These are phyloP conservation scores for Xylaria cubensis DNA, from an alignment of 495 filamentous ascomycete genomes.

Conservation along the genomic window DNA sequence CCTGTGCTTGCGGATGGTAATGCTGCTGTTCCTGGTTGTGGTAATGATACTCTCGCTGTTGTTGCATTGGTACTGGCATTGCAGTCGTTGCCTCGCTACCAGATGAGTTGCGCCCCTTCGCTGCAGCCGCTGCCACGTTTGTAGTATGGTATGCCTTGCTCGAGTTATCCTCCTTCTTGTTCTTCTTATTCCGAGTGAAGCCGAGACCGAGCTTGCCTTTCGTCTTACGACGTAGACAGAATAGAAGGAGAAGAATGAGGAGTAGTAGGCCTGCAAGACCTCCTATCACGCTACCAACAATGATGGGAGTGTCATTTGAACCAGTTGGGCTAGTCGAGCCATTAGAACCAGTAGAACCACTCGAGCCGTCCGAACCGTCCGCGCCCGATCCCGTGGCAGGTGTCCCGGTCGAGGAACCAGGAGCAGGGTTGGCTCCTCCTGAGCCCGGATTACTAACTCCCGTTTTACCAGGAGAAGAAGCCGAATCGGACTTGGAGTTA, in stretches of 20 bases:
- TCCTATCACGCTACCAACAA: slow-evolving; percentile 42
- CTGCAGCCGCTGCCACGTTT: slow-evolving; percentile 1
- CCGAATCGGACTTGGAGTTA: slow-evolving; percentile 12
- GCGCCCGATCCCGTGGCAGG: not conserved
- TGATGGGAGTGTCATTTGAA: slow-evolving; percentile 34
- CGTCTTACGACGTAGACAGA: not conserved
- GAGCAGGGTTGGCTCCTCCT: not conserved
- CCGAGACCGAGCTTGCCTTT: slow-evolving; percentile 31
- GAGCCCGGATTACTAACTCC: slow-evolving; percentile 18
- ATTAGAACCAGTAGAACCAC: not conserved
- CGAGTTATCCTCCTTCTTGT: slow-evolving; percentile 20
- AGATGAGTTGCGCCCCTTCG: slow-evolving; percentile 16
- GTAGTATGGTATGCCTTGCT: slow-evolving; percentile 21
- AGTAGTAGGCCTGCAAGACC: slow-evolving; percentile 32
- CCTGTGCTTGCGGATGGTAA: not conserved
- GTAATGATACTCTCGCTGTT: slow-evolving; percentile 2
- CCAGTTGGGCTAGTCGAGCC: not conserved
- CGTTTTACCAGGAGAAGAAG: not conserved
- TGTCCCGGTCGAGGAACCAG: slow-evolving; percentile 2
- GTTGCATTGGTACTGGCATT: not conserved
- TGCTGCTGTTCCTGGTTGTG: slow-evolving; percentile 9
- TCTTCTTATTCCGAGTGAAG: slow-evolving; percentile 33
- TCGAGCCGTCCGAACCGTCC: not conserved
- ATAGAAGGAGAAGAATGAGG: slow-evolving; percentile 12
- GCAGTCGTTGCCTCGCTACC: slow-evolving; percentile 11